phyloP scores from a whole-genome alignment of 2,329 filamentous ascomycete genomes.

The Aplosporella prunicola region DNA sequence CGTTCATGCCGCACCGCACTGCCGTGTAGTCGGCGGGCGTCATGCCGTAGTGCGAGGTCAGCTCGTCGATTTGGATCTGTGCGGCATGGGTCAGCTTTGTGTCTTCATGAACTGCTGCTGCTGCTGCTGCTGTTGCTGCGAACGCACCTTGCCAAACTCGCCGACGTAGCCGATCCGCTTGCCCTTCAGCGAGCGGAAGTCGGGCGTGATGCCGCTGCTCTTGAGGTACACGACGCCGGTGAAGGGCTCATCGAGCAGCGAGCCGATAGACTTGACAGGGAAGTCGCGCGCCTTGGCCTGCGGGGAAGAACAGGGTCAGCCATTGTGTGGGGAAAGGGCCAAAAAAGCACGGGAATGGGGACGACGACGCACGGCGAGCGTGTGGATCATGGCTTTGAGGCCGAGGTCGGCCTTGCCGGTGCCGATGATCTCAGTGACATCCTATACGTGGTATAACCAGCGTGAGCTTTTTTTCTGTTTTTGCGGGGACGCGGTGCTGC shows the following conservation, averaged over 20 bases:
- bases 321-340: background rate
- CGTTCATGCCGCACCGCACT: constrained; percentile 73
- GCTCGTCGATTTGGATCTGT: constrained; percentile 71
- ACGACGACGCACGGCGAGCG: constrained; percentile 58
- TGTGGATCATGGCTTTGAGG: constrained; percentile 80
- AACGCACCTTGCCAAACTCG: constrained; percentile 58
- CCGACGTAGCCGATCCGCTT: constrained; percentile 73
- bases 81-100: background rate
- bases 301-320: constrained; percentile 5
- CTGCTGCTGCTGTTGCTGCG: background rate
- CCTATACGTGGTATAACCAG: constrained; percentile 30
- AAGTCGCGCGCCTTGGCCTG: constrained; percentile 69
- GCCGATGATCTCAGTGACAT: constrained; percentile 75
- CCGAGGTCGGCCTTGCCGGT: constrained; percentile 67
- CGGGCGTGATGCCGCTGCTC: constrained; percentile 60
- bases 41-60: constrained; percentile 71
- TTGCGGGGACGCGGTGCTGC: background rate
- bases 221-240: constrained; percentile 72
- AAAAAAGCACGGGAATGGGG: no score
- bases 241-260: constrained; percentile 70
- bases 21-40: constrained; percentile 63
- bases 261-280: constrained; percentile 63
- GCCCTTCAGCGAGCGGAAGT: constrained; percentile 65
- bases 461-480: constrained; percentile 1
- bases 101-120: background rate